Conservation (phyloP, 1,284 basidiomycete species). For the Malassezia equina region DNA sequence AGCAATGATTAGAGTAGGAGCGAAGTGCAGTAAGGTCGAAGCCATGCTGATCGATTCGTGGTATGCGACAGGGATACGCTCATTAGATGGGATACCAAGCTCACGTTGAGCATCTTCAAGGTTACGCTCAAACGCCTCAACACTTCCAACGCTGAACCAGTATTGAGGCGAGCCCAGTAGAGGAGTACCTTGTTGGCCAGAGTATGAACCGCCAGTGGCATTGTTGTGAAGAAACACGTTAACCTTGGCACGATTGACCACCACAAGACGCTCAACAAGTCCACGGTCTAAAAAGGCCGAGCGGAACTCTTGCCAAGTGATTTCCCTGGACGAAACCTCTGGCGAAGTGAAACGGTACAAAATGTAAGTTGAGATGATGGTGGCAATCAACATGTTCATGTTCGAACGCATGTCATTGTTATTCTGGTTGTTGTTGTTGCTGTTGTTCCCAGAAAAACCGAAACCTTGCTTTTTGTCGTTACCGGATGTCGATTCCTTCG, state of each 20-base stretch:
- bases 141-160: slow-evolving; percentile 92
- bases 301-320: slow-evolving; percentile 97
- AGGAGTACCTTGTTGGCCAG: slow-evolving; percentile 18
- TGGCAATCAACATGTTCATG: slow-evolving; percentile 37
- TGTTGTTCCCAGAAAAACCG: slow-evolving; percentile 13
- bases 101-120: slow-evolving; percentile 87
- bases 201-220: slow-evolving; percentile 60
- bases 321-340: slow-evolving; percentile 61
- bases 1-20: slow-evolving; percentile 80
- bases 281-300: slow-evolving; percentile 91
- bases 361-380: slow-evolving; percentile 58
- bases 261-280: slow-evolving; percentile 83
- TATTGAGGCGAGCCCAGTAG: slow-evolving; percentile 51
- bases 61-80: slow-evolving; percentile 93
- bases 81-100: slow-evolving; percentile 76
- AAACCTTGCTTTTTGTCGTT: slow-evolving; percentile 7
- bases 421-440: slow-evolving; percentile 21
- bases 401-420: slow-evolving; percentile 38
- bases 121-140: slow-evolving; percentile 91
- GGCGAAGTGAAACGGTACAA: slow-evolving; percentile 58
- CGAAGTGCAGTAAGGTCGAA: slow-evolving; percentile 77
- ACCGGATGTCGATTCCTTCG: slow-evolving; percentile 6
- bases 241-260: slow-evolving; percentile 82
- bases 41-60: slow-evolving; percentile 82
- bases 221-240: slow-evolving; percentile 72